Base-by-base conservation (phyloP, 768 basidiomycete genomes). In the Mycena sanguinolenta region DNA sequence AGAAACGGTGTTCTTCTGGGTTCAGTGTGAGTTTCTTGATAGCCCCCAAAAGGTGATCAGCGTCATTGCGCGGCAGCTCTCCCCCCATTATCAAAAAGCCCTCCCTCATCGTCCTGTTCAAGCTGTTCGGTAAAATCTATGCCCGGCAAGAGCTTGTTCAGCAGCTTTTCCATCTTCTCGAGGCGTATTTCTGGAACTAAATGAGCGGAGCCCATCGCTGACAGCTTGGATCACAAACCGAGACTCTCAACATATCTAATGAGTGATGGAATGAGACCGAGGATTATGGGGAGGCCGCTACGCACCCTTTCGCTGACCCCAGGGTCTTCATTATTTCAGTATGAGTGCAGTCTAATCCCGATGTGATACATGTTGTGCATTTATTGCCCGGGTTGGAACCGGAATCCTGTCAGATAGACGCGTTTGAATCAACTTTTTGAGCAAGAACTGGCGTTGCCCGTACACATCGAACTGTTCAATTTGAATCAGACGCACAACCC, bases 281-380 rank as follows among this genome's bases (percentile, higher is more conserved):
- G 14, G 30, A 34, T 34, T 28, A 9, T 50, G 21, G 32, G 23
- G 27, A 62, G 16, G 14, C 12, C 34, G 66, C 25, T 14, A 78
- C 85, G 58, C 67, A 91, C 87, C 89, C 88, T 82, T 91, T 90
- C 25, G 90, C 88, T 30, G 89, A 86, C 3, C 91, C 91, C 27
- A 91, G 82, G 32, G 85, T 83, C 86, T 91, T 92, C 23, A 89
- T 88, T 30, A 90, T 87, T 79, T 92, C 90, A 65, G 88, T 84
- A 76, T 92, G 92, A 1, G 89, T 92, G 76, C 92, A 93, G 23
- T 91, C 88, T 36, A 85, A 79, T 55, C 86, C 84, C 67, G 84
- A 88, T 30, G 88, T 84, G 21, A 87, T 81, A 74, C 91, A 92
- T 75, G 91, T 92, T 6, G 88, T 88, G 75, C 91, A 93, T 54